A percentile compares a stretch with the other conserved stretches of the same genome.
Conservation (phyloP, 2,329 filamentous ascomycete genomes). For the Alternaria angustiovoidea region DNA sequence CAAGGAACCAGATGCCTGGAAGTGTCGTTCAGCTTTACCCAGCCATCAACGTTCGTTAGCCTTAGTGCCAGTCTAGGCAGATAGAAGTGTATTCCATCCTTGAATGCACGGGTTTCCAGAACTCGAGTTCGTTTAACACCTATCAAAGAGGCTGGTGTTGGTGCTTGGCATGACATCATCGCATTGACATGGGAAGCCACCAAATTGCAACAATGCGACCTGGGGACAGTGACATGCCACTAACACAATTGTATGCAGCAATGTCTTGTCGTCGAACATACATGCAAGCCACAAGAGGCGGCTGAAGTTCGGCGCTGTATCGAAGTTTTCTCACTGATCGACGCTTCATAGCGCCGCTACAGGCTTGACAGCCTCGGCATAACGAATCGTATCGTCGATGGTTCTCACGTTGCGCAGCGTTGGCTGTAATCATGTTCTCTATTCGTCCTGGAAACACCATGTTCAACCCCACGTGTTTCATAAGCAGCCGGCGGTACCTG, state of each 20-base stretch:
- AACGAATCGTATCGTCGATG: conserved; percentile 3
- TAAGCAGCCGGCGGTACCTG: conserved; percentile 7
- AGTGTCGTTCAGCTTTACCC: not conserved
- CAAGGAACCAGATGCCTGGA: not conserved
- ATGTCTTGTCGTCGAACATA: not conserved
- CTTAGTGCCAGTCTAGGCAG: not conserved
- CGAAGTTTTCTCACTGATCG: not conserved
- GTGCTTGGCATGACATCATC: conserved; percentile 5
- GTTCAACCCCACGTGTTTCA: conserved; percentile 9
- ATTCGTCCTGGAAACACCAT: not conserved
- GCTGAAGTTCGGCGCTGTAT: not conserved
- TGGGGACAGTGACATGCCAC: not conserved
- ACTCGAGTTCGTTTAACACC: not conserved
- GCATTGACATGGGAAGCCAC: not conserved
- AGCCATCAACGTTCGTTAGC: not conserved
- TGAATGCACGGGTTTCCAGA: not conserved
- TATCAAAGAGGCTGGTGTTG: not conserved
- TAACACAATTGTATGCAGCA: not conserved
- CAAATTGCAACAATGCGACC: not conserved
- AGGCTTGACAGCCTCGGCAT: conserved; percentile 3
- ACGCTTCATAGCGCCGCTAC: conserved; percentile 1
- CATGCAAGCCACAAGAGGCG: not conserved
- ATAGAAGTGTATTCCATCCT: not conserved
- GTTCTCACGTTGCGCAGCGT: conserved; percentile 9
- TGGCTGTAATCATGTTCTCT: not conserved